Conservation (phyloP, 192 early-diverging fungal genomes). For the Linnemannia schmuckeri region DNA sequence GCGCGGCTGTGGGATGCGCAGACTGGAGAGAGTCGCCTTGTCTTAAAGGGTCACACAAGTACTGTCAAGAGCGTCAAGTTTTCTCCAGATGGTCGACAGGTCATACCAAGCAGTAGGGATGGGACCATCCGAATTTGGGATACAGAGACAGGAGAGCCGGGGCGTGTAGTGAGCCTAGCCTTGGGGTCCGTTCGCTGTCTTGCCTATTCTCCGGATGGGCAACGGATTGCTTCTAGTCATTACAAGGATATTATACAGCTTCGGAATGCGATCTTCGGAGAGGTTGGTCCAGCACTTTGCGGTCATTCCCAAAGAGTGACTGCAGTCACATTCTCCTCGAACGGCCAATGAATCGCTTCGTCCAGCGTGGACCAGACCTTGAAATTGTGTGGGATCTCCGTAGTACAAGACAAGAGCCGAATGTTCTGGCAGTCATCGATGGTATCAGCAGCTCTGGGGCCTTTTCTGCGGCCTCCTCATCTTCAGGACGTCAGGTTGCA, state of each 20-base stretch:
- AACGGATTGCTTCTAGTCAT: neutral
- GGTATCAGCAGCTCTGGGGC: too few species aligned
- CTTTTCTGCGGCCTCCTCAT: too few species aligned
- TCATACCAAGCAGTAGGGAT: neutral
- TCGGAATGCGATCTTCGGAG: neutral
- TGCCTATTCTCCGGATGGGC: neutral
- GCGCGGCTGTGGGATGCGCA: slow-evolving; percentile 1
- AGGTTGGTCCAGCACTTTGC: neutral
- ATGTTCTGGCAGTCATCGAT: too few species aligned
- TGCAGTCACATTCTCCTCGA: neutral
- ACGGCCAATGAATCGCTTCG: slow-evolving; percentile 1
- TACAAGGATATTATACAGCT: neutral
- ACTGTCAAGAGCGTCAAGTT: neutral
- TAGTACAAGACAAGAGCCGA: neutral
- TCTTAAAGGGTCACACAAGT: neutral
- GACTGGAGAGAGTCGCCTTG: too few species aligned
- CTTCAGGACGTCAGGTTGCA: too few species aligned
- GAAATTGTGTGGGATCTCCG: neutral
- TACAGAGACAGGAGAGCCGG: neutral
- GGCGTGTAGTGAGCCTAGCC: neutral
- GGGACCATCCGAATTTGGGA: slow-evolving; percentile 8
- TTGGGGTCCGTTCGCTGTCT: neutral
- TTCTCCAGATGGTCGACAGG: neutral
- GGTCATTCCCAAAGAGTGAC: neutral
- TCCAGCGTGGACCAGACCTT: neutral